These are phyloP conservation scores for Gyromitra esculenta DNA, from an alignment of 2,329 filamentous ascomycete genomes.

Conservation along the genomic window DNA sequence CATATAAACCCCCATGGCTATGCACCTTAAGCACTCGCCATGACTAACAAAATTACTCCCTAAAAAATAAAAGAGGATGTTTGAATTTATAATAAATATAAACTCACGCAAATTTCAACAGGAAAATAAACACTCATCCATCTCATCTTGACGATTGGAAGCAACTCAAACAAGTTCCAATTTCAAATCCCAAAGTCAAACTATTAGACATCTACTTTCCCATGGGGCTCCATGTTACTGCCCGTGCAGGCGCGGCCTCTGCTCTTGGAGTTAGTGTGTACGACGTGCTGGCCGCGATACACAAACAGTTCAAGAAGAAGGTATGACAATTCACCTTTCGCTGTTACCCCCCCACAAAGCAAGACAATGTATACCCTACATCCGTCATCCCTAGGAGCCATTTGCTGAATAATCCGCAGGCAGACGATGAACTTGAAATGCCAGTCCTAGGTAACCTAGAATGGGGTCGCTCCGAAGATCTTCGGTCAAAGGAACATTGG, in stretches of 20 bases:
- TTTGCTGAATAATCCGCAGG: slow-evolving; percentile 33
- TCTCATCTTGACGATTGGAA: slow-evolving; percentile 53
- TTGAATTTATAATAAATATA: background rate
- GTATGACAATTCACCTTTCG: slow-evolving; percentile 20
- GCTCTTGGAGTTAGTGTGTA: slow-evolving; percentile 53
- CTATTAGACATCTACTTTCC: slow-evolving; percentile 53
- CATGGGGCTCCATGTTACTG: slow-evolving; percentile 53
- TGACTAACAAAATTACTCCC: background rate
- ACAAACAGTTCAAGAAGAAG: slow-evolving; percentile 55
- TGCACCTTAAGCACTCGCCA: background rate
- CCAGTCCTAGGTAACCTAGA: slow-evolving; percentile 54
- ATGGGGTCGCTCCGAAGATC: slow-evolving; percentile 53
- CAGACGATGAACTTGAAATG: slow-evolving; percentile 54
- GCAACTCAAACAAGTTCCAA: slow-evolving; percentile 49
- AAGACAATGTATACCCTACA: too few relatives aligned
- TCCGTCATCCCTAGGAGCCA: background rate
- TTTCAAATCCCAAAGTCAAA: slow-evolving; percentile 51
- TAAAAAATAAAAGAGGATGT: background rate
- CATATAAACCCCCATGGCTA: background rate
- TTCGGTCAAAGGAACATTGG: slow-evolving; percentile 50
- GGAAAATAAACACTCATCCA: slow-evolving; percentile 55
- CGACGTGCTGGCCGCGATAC: slow-evolving; percentile 54
- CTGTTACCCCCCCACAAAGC: too few relatives aligned
- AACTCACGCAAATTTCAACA: slow-evolving; percentile 16
- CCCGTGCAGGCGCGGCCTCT: slow-evolving; percentile 49